Base-by-base conservation (phyloP, 2,329 filamentous ascomycete species). In the Zymoseptoria pseudotritici region DNA sequence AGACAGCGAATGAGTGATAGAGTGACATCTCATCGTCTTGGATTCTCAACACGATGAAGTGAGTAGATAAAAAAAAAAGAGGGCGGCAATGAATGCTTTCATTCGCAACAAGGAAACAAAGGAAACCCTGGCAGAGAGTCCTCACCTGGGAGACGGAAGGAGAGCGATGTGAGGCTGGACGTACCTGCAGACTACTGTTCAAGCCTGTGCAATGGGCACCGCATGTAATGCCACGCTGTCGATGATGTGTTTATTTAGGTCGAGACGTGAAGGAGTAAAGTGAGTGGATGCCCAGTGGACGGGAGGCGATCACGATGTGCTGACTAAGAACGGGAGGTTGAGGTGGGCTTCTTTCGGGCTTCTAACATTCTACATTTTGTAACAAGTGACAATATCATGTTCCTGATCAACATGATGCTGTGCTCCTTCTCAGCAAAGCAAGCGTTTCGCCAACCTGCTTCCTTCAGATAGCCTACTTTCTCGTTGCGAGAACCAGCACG, bases 401-500 rank as follows among this genome's bases (percentile, higher is more conserved):
- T 7, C 6, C 13, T 17, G 2, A 46, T 5, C 11, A 46, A 46
- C 17, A 46, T 7, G 36, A n/a, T 13, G 10, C 36, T 46, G 6
- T 46, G 13, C 36, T 46, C 10, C 26, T 29, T 13, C 36, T 11
- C 36, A 42, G 36, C 4, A 7, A 10, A 42, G 11, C 36, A 17
- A 17, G 5, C 36, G 36, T n/a, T n/a, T 46, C 36, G 6, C 17
- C 36, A 46, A 46, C 9, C 9, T 9, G 26, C 26, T 29, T 29
- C 26, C 36, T 46, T 46, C 13, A 46, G 5, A 42, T 4, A 46
- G 36, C 36, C 52, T 53, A 53, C 52, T 53, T 53, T 51, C 50
- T 61, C 20, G 55, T 61, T n/a, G 59, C 59, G 17, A 61, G 55
- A n/a, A 61, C 56, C 53, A 61, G 21, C 51, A 58, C 56, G 52